These are phyloP conservation scores for Phyllosticta citrichinensis DNA, from an alignment of 2,329 filamentous ascomycete species.

Conservation along the genomic window DNA sequence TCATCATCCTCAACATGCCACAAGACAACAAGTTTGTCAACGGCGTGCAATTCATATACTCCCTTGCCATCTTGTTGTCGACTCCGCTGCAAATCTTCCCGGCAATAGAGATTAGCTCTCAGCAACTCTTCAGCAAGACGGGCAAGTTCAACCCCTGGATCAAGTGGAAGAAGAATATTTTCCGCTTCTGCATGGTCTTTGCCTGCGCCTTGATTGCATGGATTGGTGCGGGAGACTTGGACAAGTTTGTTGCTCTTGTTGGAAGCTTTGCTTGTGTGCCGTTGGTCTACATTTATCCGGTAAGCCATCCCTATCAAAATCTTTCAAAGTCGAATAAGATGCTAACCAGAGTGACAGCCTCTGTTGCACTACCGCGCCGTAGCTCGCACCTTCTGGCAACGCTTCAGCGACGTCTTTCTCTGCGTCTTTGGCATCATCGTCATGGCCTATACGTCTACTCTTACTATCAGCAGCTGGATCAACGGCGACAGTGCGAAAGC, in stretches of 20 bases:
- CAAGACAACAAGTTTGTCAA: conserved; percentile 96
- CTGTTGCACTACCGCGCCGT: conserved; percentile 80
- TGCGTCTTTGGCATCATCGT: conserved; percentile 74
- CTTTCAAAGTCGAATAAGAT: background rate
- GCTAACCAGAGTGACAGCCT: conserved; percentile 49
- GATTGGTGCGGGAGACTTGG: conserved; percentile 83
- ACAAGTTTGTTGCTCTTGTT: conserved; percentile 94
- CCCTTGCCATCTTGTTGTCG: conserved; percentile 89
- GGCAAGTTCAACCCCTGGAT: conserved; percentile 98
- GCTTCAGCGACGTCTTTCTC: conserved; percentile 61
- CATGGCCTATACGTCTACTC: conserved; percentile 82
- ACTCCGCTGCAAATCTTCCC: conserved; percentile 97
- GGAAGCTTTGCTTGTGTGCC: conserved; percentile 98
- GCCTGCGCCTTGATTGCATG: conserved; percentile 81
- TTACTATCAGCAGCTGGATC: conserved; percentile 85
- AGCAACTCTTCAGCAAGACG: conserved; percentile 83
- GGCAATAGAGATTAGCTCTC: conserved; percentile 91
- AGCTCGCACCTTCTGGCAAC: conserved; percentile 58
- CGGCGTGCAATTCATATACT: conserved; percentile 91
- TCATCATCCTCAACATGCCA: conserved; percentile 90
- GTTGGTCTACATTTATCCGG: conserved; percentile 93
- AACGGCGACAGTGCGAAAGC: conserved; percentile 42
- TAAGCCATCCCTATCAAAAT: conserved; percentile 39
- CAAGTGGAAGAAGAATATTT: conserved; percentile 99
- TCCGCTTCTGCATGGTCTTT: conserved; percentile 86